Percentiles rank a stretch among this genome's conserved stretches.
phyloP scores from a whole-genome alignment of 108 stramenopile species.

The Cyclotella distinguenda region DNA sequence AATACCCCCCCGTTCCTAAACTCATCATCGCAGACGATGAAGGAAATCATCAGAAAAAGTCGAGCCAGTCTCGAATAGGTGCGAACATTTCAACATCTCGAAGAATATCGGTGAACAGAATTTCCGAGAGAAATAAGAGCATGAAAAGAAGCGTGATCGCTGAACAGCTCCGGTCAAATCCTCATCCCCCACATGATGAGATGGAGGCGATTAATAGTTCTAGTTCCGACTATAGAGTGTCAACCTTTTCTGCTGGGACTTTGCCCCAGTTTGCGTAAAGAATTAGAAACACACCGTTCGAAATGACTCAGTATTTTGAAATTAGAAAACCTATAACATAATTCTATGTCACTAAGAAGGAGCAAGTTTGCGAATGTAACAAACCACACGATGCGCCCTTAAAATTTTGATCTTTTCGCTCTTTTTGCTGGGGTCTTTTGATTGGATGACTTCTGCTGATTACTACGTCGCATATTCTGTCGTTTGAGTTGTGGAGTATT shows the following conservation, averaged over 20 bases:
- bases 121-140: too few species aligned
- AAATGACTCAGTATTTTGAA: too few species aligned
- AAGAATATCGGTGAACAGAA: neutral
- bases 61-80: neutral
- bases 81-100: neutral
- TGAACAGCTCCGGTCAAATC: too few species aligned
- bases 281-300: too few species aligned
- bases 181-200: too few species aligned
- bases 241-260: too few species aligned
- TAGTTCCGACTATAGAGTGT: too few species aligned
- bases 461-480: neutral
- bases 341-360: neutral
- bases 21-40: slow-evolving; percentile 42
- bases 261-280: too few species aligned
- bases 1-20: slow-evolving; percentile 42
- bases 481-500: neutral
- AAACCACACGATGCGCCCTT: neutral
- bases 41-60: slow-evolving; percentile 16
- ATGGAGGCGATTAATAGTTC: too few species aligned
- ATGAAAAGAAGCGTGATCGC: too few species aligned
- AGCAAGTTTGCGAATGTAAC: too few species aligned
- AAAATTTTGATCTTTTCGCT: slow-evolving; percentile 9
- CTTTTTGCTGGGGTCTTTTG: slow-evolving; percentile 6
- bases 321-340: neutral
- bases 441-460: neutral